Percentiles rank a stretch among this genome's conserved stretches.
These are phyloP conservation scores for Fusarium tupiense DNA, from an alignment of 2,329 filamentous ascomycete species.

Conservation along the genomic window DNA sequence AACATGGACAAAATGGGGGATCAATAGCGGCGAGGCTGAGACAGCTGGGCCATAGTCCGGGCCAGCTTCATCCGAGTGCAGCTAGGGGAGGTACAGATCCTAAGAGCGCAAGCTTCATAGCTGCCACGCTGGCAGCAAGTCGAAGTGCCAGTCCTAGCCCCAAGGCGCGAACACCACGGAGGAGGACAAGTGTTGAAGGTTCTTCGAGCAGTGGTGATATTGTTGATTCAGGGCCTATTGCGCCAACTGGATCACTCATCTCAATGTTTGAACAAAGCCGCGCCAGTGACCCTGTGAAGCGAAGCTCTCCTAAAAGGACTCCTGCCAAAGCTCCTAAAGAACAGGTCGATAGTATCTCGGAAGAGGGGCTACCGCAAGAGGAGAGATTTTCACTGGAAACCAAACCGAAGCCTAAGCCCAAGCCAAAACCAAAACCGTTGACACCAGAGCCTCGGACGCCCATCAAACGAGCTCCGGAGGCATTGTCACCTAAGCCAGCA, in stretches of 20 bases:
- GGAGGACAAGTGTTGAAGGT: constrained; percentile 46
- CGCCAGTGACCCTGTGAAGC: constrained; percentile 50
- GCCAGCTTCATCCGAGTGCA: constrained; percentile 30
- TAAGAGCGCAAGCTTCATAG: constrained; percentile 65
- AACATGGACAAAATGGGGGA: constrained; percentile 26
- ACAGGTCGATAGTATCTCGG: constrained; percentile 21
- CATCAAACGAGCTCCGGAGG: constrained; percentile 37
- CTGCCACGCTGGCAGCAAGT: constrained; percentile 68
- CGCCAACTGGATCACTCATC: constrained; percentile 71
- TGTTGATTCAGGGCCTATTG: constrained; percentile 65
- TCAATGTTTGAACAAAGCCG: constrained; percentile 71
- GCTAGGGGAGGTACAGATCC: constrained; percentile 45
- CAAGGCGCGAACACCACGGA: constrained; percentile 39
- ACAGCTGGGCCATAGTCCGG: constrained; percentile 38
- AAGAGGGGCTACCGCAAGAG: constrained; percentile 9
- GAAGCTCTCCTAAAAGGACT: constrained; percentile 36
- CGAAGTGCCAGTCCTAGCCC: constrained; percentile 56
- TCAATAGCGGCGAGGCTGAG: constrained; percentile 38
- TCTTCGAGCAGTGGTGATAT: constrained; percentile 41
- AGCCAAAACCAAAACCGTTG: constrained; percentile 37
- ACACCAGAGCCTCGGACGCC: constrained; percentile 34
- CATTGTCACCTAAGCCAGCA: constrained; percentile 48
- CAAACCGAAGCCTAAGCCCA: constrained; percentile 42
- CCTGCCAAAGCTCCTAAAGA: constrained; percentile 18
- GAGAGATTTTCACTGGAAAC: constrained; percentile 32